Evolutionary conservation across 2,329 filamentous ascomycete species (phyloP), one percentile per base, ranked within the genome.

Genomic region (Coniochaeta prunicola): DNA sequence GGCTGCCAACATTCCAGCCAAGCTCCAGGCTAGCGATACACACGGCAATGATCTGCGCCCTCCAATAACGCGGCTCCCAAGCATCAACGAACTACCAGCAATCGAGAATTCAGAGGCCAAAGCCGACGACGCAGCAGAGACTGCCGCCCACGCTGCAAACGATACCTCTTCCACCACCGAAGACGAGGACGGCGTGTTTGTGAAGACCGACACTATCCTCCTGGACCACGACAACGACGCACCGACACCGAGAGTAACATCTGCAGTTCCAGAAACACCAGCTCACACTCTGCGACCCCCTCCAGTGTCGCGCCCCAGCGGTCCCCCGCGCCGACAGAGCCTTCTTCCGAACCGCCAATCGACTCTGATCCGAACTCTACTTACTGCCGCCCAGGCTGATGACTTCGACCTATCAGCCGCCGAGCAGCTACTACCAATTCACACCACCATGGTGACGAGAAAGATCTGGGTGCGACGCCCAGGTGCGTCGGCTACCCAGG

Each of bases 401-500:
- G 74, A 76, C 59, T 53, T 70, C 72, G 71, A 78, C 67, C 68
- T 73, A 69, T 61, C 69, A 50, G 53, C 38, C 57, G 28, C 40
- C 48, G 63, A 67, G 12, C 60, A 63, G 31, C 38, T 65, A 26
- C 62, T 65, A 30, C 73, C 74, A 48, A 74, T 79, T 58, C 75
- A 73, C 67, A 70, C 70, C 61, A 76, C 71, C 61, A 87, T 87
- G 84, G 75, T 83, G 64, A 85, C 81, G 59, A 83, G 91, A 71
- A 97, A 96, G 80, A 87, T 97, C 67, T 99, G 94, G 94, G 93
- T 97, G 70, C 94, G 89, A 78, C 84, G 93, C 67, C 89, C 90
- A 21, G 83, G 88, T 64, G 90, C 87, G 60, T 97, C 93, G 59
- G 86, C 93, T 40, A 99, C 94, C 15, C 80, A 94, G 67, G 88